phyloP scores from a whole-genome alignment of 1,284 basidiomycete genomes.

The Cutaneotrichosporon spelunceum region DNA sequence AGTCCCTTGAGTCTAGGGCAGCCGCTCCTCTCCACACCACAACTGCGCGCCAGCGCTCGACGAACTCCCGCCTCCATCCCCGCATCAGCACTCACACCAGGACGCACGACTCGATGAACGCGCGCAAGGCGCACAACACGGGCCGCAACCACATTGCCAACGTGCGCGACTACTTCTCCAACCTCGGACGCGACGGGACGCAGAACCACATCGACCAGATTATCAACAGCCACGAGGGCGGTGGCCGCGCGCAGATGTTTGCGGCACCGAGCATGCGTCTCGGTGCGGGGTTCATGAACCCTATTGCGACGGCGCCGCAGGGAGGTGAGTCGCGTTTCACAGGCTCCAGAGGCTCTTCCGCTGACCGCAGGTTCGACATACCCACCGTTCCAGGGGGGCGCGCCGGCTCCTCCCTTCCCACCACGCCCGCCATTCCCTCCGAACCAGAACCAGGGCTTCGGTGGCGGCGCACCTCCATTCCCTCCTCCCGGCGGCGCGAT shows the following conservation, averaged over 20 bases:
- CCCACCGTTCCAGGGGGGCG: constrained; percentile 20
- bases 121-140: constrained; percentile 96
- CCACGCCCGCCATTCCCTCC: constrained; percentile 65
- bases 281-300: constrained; percentile 46
- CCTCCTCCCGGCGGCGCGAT: constrained; percentile 20
- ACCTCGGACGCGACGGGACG: constrained; percentile 90
- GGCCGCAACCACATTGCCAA: constrained; percentile 95
- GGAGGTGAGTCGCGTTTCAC: constrained; percentile 19
- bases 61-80: background rate
- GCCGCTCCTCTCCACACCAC: background rate
- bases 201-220: constrained; percentile 96
- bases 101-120: constrained; percentile 53
- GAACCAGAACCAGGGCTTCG: constrained; percentile 56
- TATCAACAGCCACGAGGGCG: constrained; percentile 78
- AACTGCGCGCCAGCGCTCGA: background rate
- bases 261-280: constrained; percentile 66
- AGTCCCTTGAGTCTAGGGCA: constrained; percentile 6
- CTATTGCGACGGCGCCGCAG: constrained; percentile 30
- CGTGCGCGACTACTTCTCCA: constrained; percentile 95
- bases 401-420: constrained; percentile 59
- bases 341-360: too few species aligned
- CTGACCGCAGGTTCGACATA: constrained; percentile 13
- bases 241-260: constrained; percentile 52
- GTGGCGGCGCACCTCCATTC: constrained; percentile 37
- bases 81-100: constrained; percentile 14